phyloP scores from a whole-genome alignment of 2,329 filamentous ascomycete genomes.

The Lasiodiplodia theobromae region DNA sequence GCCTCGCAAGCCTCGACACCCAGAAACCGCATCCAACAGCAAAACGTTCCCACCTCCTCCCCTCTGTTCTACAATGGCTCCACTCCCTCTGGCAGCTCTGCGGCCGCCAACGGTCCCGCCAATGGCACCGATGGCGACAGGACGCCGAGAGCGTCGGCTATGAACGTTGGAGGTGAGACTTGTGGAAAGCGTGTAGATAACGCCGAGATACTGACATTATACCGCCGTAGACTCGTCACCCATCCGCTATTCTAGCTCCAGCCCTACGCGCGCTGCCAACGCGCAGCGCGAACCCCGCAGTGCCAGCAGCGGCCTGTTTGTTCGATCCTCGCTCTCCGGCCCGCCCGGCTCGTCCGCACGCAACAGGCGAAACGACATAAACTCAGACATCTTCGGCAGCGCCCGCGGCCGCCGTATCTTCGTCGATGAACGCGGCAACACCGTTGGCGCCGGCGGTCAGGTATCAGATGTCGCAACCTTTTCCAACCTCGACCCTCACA shows the following conservation, averaged over 20 bases:
- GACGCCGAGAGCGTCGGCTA: conserved; percentile 72
- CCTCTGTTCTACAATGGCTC: conserved; percentile 74
- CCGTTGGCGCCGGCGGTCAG: conserved; percentile 56
- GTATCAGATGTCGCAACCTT: conserved; percentile 68
- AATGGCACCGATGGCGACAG: conserved; percentile 66
- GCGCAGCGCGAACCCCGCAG: conserved; percentile 73
- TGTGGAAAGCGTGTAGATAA: neutral
- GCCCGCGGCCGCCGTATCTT: conserved; percentile 65
- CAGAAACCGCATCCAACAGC: conserved; percentile 54
- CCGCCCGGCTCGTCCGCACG: conserved; percentile 61
- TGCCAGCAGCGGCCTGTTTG: conserved; percentile 87
- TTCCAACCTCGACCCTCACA: conserved; percentile 77
- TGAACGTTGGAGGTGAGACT: conserved; percentile 67
- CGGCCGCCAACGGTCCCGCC: conserved; percentile 47
- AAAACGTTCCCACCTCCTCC: conserved; percentile 69
- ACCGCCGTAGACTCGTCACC: conserved; percentile 79
- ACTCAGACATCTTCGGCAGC: conserved; percentile 74
- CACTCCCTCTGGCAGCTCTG: conserved; percentile 25
- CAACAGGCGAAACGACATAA: conserved; percentile 82
- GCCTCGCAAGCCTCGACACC: conserved; percentile 49
- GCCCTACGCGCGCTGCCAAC: conserved; percentile 69
- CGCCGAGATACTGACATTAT: conserved; percentile 32
- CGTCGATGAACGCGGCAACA: conserved; percentile 69
- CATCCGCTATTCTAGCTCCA: conserved; percentile 89
- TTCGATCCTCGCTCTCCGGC: conserved; percentile 61